Evolutionary conservation across 2,329 filamentous ascomycete genomes (phyloP), one percentile per base, ranked within the genome.

Genomic region (Colletotrichum scovillei): DNA sequence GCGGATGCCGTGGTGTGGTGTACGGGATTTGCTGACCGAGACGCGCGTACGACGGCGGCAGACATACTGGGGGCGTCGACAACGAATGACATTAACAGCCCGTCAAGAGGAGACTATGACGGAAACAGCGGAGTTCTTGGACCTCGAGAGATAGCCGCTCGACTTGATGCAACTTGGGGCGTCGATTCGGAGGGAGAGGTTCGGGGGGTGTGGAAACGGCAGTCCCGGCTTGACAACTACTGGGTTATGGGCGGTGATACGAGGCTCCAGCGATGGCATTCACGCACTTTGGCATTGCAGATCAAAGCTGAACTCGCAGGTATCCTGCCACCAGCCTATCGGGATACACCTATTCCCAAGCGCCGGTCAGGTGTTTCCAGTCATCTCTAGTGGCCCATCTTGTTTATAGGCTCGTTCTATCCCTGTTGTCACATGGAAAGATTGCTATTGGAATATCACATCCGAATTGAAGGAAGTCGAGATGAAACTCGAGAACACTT

Each of bases 141-240:
- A 4, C 59, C 67, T 14, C 35, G 30, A 8, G 78, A 81, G 1
- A 75, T 84, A 19, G 80, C 80, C 0, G 75, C 60, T 1, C 72
- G 77, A 26, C 35, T 85, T 4, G 84, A 86, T 38, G 77, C 78
- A 3, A 83, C 83, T 0, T 85, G 82, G 81, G 83, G 82, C 1
- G 65, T 85, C 5, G 83, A 86, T 72, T 72, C 32, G 0, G 85
- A 87, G 75, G 84, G 84, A 5, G 84, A 86, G 77, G 71, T 85
- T 24, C 79, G 82, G 0, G 83, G 84, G 0, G 67, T 84, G 77
- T 84, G 82, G 80, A 84, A 83, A 75, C 79, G 80, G 8, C 79
- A 81, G 9, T 35, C 67, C 8, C 71, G 72, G 3, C 16, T 81
- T 26, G 78, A 81, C 0, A 83, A 83, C 19, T 81, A 81, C 70